Conservation (phyloP, 2,329 filamentous ascomycete species). For the Peltaster fructicola region DNA sequence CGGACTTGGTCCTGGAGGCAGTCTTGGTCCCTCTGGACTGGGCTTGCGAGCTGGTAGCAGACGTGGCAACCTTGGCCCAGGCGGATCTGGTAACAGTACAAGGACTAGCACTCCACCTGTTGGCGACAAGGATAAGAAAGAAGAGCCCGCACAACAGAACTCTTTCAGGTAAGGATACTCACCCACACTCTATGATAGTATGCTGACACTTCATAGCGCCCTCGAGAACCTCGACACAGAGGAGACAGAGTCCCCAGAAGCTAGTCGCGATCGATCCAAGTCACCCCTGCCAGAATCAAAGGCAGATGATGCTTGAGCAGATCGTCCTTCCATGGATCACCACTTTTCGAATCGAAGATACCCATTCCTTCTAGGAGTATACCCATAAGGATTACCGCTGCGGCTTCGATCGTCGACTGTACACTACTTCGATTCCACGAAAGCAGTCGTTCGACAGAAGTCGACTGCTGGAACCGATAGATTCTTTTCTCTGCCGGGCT, state of each 20-base stretch:
- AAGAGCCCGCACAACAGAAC: slow-evolving; percentile 57
- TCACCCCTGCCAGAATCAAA: slow-evolving; percentile 10
- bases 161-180: slow-evolving; percentile 67
- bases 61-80: slow-evolving; percentile 16
- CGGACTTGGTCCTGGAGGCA: slow-evolving; percentile 31
- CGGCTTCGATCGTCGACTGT: no score
- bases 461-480: no score
- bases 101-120: slow-evolving; percentile 74
- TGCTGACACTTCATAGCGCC: slow-evolving; percentile 26
- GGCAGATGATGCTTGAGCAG: no score
- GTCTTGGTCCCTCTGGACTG: slow-evolving; percentile 67
- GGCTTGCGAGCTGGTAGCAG: slow-evolving; percentile 82
- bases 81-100: slow-evolving; percentile 60
- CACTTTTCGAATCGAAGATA: no score
- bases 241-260: slow-evolving; percentile 37
- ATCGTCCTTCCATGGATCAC: no score
- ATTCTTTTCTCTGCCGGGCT: no score
- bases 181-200: background rate
- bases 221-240: slow-evolving; percentile 37
- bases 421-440: no score
- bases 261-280: slow-evolving; percentile 14
- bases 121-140: slow-evolving; percentile 42
- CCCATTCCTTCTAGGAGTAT: no score
- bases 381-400: no score
- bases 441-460: no score